Base-by-base conservation (phyloP, 202 grass and related monocot genomes). In the Tripidium arundinaceum region DNA sequence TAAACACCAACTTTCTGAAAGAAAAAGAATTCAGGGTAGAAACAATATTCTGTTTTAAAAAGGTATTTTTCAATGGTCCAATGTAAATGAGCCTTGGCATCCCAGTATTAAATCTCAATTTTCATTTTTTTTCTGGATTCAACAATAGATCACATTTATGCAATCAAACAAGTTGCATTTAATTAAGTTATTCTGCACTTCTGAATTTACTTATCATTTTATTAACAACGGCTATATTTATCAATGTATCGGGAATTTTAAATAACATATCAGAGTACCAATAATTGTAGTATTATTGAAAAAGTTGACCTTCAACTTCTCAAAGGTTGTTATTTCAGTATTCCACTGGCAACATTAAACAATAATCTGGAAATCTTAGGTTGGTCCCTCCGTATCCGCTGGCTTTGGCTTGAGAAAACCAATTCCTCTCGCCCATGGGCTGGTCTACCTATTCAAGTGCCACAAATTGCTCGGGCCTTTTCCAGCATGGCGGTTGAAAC, bases 31-130 rank as follows among this genome's bases (percentile, higher is more conserved):
- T 72, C 33, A 21, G 16, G 15, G 46, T 52, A 52, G 54, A 40
- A 71, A 62, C 13, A 27, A 31, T 15, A 42, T 8, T 13, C 22
- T 42, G 5, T n/a, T 22, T 52, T 11, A 24, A 61, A 49, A 78
- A 68, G 18, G 38, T 27, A 31, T 25, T 70, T 4, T 4, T 41
- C 34, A 60, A 16, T 77, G 65, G 29, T n/a, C 24, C 21, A 52
- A 52, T 38, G 66, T 12, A 77, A 84, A 83, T 69, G 72, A 77
- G 25, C 34, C n/a, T 37, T 62, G 65, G 62, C 11, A 78, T 22
- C n/a, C 22, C 40, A 49, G 61, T 36, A 70, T 63, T 54, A 39
- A 14, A 70, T 78, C 26, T 65, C 19, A 68, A 66, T 50, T 46
- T 63, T 45, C 39, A 31, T 46, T 24, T 31, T 50, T 14, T 28